Evolutionary conservation across 352 stramenopile genomes (phyloP).

Genomic region (Phytophthora citricola): DNA sequence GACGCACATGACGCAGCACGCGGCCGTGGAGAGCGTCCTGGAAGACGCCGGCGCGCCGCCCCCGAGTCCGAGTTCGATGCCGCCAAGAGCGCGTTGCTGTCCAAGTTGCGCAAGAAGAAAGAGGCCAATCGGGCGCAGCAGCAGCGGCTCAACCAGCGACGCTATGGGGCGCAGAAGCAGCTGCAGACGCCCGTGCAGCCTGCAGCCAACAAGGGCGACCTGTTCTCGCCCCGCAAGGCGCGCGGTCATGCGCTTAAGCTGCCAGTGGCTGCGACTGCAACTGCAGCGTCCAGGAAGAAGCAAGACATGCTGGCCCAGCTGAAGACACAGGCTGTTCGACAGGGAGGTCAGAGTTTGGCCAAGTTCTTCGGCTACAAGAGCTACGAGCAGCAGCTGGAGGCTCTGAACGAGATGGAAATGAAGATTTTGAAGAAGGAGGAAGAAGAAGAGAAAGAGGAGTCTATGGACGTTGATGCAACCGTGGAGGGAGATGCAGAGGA

Average conservation of each 20-base stretch:
- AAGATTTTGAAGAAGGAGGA: conserved; percentile 62
- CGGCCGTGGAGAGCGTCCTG: conserved; percentile 38
- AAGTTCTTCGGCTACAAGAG: conserved; percentile 81
- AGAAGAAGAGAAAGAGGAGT: conserved; percentile 16
- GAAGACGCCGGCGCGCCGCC: conserved; percentile 27
- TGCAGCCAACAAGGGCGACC: background rate
- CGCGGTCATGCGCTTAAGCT: conserved; percentile 50
- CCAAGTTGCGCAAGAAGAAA: conserved; percentile 74
- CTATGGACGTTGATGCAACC: background rate
- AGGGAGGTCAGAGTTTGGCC: conserved; percentile 68
- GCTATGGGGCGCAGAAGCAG: conserved; percentile 38
- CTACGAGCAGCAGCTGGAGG: conserved; percentile 73
- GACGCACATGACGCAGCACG: conserved; percentile 57
- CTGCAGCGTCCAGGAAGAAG: conserved; percentile 55
- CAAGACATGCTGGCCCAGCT: conserved; percentile 65
- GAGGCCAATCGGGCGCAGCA: conserved; percentile 55
- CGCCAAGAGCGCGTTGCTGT: conserved; percentile 63
- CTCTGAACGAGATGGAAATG: conserved; percentile 68
- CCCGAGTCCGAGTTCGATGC: conserved; percentile 56
- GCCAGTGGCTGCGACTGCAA: conserved; percentile 48
- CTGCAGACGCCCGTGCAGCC: background rate
- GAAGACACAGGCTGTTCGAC: conserved; percentile 63
- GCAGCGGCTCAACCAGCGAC: conserved; percentile 53
- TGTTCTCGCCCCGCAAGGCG: conserved; percentile 48
- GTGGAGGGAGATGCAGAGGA: conserved; percentile 15